phyloP scores from a whole-genome alignment of 768 basidiomycete species.

The Panellus pusillus region DNA sequence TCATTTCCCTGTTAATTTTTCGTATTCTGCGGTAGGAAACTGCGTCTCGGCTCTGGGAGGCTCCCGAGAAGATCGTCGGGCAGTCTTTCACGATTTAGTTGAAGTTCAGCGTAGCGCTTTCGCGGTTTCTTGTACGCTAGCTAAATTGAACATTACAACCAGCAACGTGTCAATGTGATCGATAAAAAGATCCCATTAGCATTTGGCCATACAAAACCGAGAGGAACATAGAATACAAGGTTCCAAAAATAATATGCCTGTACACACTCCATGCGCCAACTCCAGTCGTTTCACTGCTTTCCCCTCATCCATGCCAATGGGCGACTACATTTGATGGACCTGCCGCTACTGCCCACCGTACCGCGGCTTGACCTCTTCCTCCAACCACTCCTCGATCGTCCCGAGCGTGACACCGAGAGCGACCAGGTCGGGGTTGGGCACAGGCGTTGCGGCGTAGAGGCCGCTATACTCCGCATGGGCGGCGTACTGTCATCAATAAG shows the following conservation, averaged over 20 bases:
- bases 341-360: background rate
- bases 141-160: too few species aligned
- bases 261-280: too few species aligned
- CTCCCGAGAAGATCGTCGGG: background rate
- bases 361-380: background rate
- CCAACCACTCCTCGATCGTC: background rate
- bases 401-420: background rate
- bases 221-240: too few species aligned
- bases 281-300: too few species aligned
- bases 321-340: too few species aligned
- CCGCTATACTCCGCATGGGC: background rate
- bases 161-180: too few species aligned
- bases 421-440: background rate
- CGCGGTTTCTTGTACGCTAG: background rate
- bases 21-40: background rate
- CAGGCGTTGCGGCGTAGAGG: background rate
- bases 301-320: too few species aligned
- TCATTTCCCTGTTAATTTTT: background rate
- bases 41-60: slow-evolving; percentile 1
- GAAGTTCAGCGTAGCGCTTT: background rate
- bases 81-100: background rate
- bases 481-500: too few species aligned
- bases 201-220: too few species aligned
- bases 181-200: too few species aligned
- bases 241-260: too few species aligned